Base-by-base conservation (phyloP, 176 grass and related monocot species). In the Ensete ventricosum region DNA sequence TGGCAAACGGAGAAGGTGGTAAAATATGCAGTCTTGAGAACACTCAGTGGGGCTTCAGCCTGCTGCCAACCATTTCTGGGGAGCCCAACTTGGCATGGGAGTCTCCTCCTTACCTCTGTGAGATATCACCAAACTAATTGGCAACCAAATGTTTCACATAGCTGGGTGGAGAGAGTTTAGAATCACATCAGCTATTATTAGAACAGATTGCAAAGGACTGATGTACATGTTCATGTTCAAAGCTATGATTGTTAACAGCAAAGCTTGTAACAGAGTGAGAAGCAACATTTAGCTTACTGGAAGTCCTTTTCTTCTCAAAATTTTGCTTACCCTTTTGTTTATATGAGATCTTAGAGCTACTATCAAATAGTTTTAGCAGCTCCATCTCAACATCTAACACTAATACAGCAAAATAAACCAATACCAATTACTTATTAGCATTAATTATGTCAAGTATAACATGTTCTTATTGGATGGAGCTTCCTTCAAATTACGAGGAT, bases 231-330 rank as follows among this genome's bases (percentile, higher is more conserved):
- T n/a, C 11, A 83, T 71, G 27, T 72, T 76, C 23, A 20, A 53
- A 59, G 71, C 43, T 19, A 71, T 77, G 62, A 52, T 43, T 81
- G 62, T 76, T 83, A 76, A 85, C 74, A 87, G 70, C 67, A 75
- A 78, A 82, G 84, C 86, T 84, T 23, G 22, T 23, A 91, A 80
- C 43, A 82, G 27, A 76, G 6, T 70, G 53, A 69, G 14, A 78
- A 54, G 73, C 34, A 43, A 43, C 4, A 43, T 43, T 43, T 43
- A 43, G 34, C 4, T 5, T 43, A 43, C 5, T 43, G 34, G 3
- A 43, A 43, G 34, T 43, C 34, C 34, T 43, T 6, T 6, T 43
- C 34, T 43, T 43, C 34, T 43, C 34, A 43, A 43, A 43, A 43
- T 0, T 43, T 43, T 43, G 34, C 34, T 43, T 43, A 43, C 34